Conservation (phyloP, 306 rosid species). For the Dryas octopetala region DNA sequence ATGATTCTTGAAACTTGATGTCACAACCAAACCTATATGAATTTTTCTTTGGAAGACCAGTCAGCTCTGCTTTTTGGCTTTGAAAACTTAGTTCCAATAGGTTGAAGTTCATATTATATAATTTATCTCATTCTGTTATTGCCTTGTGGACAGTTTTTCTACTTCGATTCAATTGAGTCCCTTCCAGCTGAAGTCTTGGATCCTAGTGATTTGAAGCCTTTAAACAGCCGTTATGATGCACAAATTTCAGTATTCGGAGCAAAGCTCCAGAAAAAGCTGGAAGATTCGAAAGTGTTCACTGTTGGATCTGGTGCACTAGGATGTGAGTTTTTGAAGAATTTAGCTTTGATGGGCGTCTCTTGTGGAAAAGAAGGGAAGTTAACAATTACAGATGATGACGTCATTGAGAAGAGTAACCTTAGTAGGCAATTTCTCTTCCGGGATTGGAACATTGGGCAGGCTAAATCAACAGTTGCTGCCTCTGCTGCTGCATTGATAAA, state of each 20-base stretch:
- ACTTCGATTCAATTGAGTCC: constrained; percentile 27
- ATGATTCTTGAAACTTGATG: not conserved
- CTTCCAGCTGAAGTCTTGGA: constrained; percentile 18
- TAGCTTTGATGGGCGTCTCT: constrained; percentile 30
- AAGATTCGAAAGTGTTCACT: constrained; percentile 21
- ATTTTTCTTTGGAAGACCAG: not conserved
- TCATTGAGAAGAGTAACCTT: constrained; percentile 30
- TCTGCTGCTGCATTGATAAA: constrained; percentile 25
- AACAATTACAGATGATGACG: constrained; percentile 31
- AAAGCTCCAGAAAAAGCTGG: constrained; percentile 29
- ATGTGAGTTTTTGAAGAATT: constrained; percentile 29
- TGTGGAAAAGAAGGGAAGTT: constrained; percentile 27
- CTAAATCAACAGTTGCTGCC: constrained; percentile 29
- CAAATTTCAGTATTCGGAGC: constrained; percentile 30
- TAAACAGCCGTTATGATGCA: constrained; percentile 32
- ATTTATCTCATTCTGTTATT: not conserved
- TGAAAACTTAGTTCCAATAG: not conserved
- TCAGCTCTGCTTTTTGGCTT: not conserved
- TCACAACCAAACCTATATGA: not conserved
- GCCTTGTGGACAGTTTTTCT: constrained; percentile 20
- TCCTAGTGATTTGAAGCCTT: constrained; percentile 25
- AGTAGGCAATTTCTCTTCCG: constrained; percentile 33
- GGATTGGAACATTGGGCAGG: constrained; percentile 35
- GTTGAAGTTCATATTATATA: not conserved
- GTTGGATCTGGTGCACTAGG: constrained; percentile 32